These are phyloP conservation scores for Escovopsis sp. DNA, from an alignment of 2,329 filamentous ascomycete species.

Conservation along the genomic window DNA sequence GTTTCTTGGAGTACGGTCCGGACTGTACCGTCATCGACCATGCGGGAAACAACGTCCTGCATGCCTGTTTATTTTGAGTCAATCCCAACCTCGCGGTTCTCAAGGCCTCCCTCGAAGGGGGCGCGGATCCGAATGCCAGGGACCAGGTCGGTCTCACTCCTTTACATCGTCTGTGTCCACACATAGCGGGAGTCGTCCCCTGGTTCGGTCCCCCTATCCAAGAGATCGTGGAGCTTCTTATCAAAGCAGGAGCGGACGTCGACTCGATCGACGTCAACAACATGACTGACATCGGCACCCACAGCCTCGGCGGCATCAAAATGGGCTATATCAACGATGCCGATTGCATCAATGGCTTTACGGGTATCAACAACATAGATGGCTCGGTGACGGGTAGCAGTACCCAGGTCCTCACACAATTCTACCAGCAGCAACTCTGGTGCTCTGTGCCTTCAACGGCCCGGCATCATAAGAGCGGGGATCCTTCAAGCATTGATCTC, in stretches of 20 bases:
- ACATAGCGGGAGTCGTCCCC: too few relatives aligned
- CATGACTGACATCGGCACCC: neutral
- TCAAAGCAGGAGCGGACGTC: constrained; percentile 12
- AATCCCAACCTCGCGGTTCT: neutral
- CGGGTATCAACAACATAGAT: too few relatives aligned
- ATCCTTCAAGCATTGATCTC: too few relatives aligned
- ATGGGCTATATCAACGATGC: too few relatives aligned
- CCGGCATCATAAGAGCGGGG: too few relatives aligned
- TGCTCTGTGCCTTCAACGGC: too few relatives aligned
- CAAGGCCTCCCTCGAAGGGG: constrained; percentile 6
- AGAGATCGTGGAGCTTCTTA: constrained; percentile 1
- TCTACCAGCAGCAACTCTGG: too few relatives aligned
- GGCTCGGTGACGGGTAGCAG: too few relatives aligned
- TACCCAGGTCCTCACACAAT: too few relatives aligned
- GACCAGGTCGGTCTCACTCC: constrained; percentile 9
- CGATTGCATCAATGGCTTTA: too few relatives aligned
- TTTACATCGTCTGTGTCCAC: constrained; percentile 1
- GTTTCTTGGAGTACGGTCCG: constrained; percentile 8
- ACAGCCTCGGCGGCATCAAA: too few relatives aligned
- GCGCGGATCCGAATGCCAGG: constrained; percentile 10
- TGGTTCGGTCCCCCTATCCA: rapidly evolving
- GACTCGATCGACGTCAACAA: constrained; percentile 5
- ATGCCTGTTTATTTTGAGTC: constrained; percentile 4
- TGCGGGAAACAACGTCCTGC: constrained; percentile 10
- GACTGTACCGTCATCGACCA: constrained; percentile 9